Conservation (phyloP, 2,329 filamentous ascomycete genomes). For the Aspergillus fumigatus region DNA sequence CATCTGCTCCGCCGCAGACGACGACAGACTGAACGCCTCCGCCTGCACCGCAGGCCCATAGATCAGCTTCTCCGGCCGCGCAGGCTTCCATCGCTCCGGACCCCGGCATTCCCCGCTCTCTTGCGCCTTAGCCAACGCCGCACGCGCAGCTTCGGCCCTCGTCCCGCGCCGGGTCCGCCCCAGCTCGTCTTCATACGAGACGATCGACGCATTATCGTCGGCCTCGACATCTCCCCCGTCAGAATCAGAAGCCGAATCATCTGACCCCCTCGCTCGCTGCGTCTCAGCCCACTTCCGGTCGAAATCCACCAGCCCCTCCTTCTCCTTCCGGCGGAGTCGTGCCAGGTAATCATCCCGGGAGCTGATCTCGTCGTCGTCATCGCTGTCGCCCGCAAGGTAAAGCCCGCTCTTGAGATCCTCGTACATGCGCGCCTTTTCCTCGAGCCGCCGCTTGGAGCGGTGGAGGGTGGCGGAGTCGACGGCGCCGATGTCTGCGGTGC, state of each 20-base stretch:
- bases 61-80: conserved; percentile 66
- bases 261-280: conserved; percentile 40
- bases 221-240: conserved; percentile 37
- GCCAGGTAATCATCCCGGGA: conserved; percentile 38
- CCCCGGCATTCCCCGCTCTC: conserved; percentile 15
- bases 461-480: conserved; percentile 55
- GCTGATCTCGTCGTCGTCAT: conserved; percentile 29
- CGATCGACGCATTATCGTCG: conserved; percentile 54
- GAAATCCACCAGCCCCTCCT: conserved; percentile 73
- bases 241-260: conserved; percentile 9
- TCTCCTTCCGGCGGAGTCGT: conserved; percentile 58
- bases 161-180: conserved; percentile 75
- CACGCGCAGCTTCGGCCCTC: conserved; percentile 60
- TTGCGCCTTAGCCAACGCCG: conserved; percentile 51
- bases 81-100: conserved; percentile 38
- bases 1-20: conserved; percentile 63
- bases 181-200: conserved; percentile 90
- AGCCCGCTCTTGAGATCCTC: conserved; percentile 88
- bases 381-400: conserved; percentile 51
- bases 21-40: conserved; percentile 74
- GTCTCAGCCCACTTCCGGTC: conserved; percentile 89
- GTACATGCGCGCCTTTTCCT: conserved; percentile 85
- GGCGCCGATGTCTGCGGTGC: conserved; percentile 54
- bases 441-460: conserved; percentile 75
- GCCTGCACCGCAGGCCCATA: conserved; percentile 81